Base-by-base conservation (phyloP, 108 stramenopile species). In the Cyclostephanos tholiformis region DNA sequence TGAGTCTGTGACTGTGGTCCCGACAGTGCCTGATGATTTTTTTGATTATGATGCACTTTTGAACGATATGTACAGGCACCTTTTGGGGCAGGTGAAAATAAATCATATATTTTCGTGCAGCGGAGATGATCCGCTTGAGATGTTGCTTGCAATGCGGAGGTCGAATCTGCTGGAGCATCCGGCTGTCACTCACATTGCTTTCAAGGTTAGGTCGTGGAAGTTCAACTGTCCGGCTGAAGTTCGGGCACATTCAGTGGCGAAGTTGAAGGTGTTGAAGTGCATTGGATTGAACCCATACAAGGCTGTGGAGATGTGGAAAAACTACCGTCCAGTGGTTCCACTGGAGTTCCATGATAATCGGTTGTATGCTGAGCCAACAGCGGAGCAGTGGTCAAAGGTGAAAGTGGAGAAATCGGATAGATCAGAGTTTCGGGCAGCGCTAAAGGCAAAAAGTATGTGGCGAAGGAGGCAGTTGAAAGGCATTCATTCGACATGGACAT, bases 231-330 rank as follows among this genome's bases (percentile, higher is more conserved):
- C 50, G 10, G 20, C 17, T 2, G 50, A 51, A 20, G 19, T 51
- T 51, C 19, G 20, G 4, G 50, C 17, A 9, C 20, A 51, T 51
- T 51, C 50, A 4, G 20, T 4, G 10, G 3, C 2, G 20, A 2
- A 25, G 5, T 12, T 25, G 25, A 57, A 20, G 56, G 56, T 2
- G 26, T 2, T 57, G 7, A 22, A 69, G 25, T 9, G 50, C 13
- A 26, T 56, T 14, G 68, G 68, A 2, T 57, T 69, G 12, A 58
- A 69, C 41, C 50, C 52, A 0, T 69, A 41, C 68, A 69, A 69
- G 23, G 38, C 25, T 11, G 68, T 69, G n/a, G n/a, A n/a, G n/a
- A n/a, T n/a, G n/a, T n/a, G n/a, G n/a, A n/a, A n/a, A n/a, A n/a
- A n/a, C n/a, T n/a, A n/a, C n/a, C n/a, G n/a, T n/a, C n/a, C n/a